A percentile compares a stretch with the other conserved stretches of the same genome.
These are phyloP conservation scores for Ceratobasidium sp. DNA, from an alignment of 1,284 basidiomycete genomes.

Conservation along the genomic window DNA sequence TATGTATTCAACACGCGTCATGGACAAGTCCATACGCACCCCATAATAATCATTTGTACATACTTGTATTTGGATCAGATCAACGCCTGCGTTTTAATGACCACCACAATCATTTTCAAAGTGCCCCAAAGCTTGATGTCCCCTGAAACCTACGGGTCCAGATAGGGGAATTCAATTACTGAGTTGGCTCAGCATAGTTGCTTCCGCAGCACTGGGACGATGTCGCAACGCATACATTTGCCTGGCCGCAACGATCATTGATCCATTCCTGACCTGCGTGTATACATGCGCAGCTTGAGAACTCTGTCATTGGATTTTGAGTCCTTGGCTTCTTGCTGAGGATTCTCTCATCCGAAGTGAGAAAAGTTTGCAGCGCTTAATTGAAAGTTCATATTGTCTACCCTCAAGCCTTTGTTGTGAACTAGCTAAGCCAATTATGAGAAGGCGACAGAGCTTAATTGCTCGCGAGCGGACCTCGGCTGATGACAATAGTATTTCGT, in stretches of 20 bases:
- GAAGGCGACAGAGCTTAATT: background rate
- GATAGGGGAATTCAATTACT: slow-evolving; percentile 14
- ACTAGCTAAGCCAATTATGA: background rate
- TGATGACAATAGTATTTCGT: slow-evolving; percentile 18
- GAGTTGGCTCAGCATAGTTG: slow-evolving; percentile 12
- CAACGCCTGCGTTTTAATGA: background rate
- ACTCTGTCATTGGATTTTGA: background rate
- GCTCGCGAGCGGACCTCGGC: background rate
- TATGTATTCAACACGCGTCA: slow-evolving; percentile 1
- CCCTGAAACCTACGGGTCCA: background rate
- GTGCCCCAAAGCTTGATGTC: background rate
- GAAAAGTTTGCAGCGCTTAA: background rate
- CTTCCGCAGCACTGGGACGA: slow-evolving; percentile 12
- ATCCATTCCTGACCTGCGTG: slow-evolving; percentile 23
- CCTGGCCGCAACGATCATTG: background rate
- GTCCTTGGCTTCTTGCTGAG: background rate
- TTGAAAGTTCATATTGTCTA: background rate
- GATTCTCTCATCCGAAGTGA: background rate
- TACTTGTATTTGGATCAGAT: background rate
- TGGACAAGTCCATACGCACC: background rate
- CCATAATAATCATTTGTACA: background rate
- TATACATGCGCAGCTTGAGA: slow-evolving; percentile 23
- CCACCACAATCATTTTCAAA: slow-evolving; percentile 5
- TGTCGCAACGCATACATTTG: background rate
- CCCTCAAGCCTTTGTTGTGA: slow-evolving; percentile 2